Evolutionary conservation across 208 protist genomes (phyloP).

Genomic region (Acanthamoeba royreba): DNA sequence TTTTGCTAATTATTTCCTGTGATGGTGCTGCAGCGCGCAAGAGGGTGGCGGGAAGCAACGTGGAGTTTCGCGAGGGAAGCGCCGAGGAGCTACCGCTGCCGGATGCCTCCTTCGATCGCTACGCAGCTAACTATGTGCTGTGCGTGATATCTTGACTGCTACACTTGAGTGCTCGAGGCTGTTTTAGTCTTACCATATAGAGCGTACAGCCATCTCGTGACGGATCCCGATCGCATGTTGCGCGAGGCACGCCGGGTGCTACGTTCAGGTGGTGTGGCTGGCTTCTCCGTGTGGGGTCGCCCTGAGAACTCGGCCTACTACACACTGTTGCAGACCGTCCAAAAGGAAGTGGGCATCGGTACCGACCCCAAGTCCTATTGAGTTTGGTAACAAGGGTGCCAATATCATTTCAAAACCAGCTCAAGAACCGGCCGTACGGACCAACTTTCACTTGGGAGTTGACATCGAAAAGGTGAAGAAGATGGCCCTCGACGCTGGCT

Average conservation of each 20-base stretch:
- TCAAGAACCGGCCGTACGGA: not conserved
- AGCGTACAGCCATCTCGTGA: slow-evolving; percentile 44
- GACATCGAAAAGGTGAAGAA: not conserved
- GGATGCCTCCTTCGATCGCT: slow-evolving; percentile 31
- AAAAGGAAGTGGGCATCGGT: not conserved
- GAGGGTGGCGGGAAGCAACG: not conserved
- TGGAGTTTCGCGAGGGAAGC: not conserved
- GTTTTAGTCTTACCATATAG: not conserved
- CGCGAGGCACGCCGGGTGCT: slow-evolving; percentile 30
- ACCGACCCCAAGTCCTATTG: not conserved
- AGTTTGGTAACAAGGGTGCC: no score
- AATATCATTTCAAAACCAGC: not conserved
- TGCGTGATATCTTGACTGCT: not conserved
- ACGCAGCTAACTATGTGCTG: slow-evolving; percentile 27
- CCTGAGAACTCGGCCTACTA: slow-evolving; percentile 35
- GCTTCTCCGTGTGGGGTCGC: slow-evolving; percentile 53
- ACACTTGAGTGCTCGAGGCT: not conserved
- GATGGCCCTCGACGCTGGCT: slow-evolving; percentile 54
- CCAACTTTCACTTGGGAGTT: not conserved
- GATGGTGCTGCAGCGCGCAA: not conserved
- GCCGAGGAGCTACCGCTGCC: slow-evolving; percentile 25
- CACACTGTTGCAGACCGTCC: not conserved
- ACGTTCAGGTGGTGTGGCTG: slow-evolving; percentile 44
- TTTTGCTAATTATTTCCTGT: not conserved
- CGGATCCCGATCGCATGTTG: slow-evolving; percentile 36